Percentiles rank a stretch among this genome's conserved stretches.
These are phyloP conservation scores for Gastrolobium villosum DNA, from an alignment of 306 rosid genomes.

Conservation along the genomic window DNA sequence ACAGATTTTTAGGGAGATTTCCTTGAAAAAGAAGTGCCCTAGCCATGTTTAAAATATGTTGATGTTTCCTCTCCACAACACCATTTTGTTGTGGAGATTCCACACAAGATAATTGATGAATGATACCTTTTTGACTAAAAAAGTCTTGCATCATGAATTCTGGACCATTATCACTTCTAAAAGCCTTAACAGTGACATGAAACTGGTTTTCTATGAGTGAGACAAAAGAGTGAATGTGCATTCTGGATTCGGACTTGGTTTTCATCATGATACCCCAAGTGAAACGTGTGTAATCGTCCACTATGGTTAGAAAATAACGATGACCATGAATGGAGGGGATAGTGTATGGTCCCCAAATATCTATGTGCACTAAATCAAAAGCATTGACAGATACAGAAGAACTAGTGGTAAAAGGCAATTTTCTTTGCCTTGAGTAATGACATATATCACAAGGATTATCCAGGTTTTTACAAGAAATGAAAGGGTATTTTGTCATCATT, in stretches of 20 bases:
- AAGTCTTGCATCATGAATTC: not conserved
- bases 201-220: not conserved
- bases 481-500: no score
- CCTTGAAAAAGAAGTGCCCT: not conserved
- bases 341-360: no score
- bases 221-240: no score
- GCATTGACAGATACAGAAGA: rapidly evolving
- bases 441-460: not conserved
- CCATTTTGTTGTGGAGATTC: not conserved
- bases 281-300: not conserved
- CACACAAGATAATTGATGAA: not conserved
- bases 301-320: not conserved
- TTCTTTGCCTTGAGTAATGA: not conserved
- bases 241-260: not conserved
- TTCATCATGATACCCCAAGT: not conserved
- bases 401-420: not conserved
- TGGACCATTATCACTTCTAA: not conserved
- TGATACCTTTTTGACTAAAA: not conserved
- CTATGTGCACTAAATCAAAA: no score
- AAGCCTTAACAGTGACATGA: not conserved
- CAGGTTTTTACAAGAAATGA: no score
- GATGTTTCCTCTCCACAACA: not conserved
- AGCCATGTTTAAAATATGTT: not conserved
- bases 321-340: no score
- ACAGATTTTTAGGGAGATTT: not conserved